These are phyloP conservation scores for Calonectria montana DNA, from an alignment of 2,329 filamentous ascomycete genomes.

Conservation along the genomic window DNA sequence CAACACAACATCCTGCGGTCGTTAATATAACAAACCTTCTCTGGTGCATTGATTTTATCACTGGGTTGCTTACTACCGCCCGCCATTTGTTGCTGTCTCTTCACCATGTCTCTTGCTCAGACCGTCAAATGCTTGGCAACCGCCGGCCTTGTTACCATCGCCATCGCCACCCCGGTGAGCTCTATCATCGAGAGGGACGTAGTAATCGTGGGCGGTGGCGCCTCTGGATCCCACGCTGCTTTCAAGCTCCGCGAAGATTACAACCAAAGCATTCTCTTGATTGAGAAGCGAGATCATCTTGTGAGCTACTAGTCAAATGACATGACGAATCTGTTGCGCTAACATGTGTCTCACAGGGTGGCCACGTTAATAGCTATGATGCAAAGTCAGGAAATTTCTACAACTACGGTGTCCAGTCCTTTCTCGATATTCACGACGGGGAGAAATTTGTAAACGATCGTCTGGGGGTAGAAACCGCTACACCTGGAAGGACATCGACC, in stretches of 20 bases:
- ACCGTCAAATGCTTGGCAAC: constrained; percentile 15
- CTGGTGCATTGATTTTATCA: constrained; percentile 1
- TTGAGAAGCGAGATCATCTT: constrained; percentile 48
- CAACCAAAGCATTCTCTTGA: constrained; percentile 46
- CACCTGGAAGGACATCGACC: constrained; percentile 40
- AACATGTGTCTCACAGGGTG: constrained; percentile 50
- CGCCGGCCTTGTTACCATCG: constrained; percentile 19
- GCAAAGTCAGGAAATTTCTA: constrained; percentile 48
- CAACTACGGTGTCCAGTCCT: constrained; percentile 53
- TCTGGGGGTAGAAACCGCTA: constrained; percentile 50
- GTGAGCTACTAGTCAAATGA: constrained; percentile 37
- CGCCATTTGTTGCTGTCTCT: neutral
- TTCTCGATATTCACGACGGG: constrained; percentile 52
- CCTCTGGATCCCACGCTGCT: constrained; percentile 51
- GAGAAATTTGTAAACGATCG: constrained; percentile 55
- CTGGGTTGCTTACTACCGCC: neutral
- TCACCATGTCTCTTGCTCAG: neutral
- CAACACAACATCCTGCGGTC: neutral
- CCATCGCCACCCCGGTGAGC: neutral
- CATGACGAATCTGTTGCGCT: neutral
- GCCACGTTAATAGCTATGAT: constrained; percentile 62
- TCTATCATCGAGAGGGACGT: constrained; percentile 43
- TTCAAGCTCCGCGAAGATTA: constrained; percentile 50
- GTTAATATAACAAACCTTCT: neutral
- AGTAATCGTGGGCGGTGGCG: constrained; percentile 51